Conservation (phyloP, 176 grass and related monocot species). For the Pharus latifolius region DNA sequence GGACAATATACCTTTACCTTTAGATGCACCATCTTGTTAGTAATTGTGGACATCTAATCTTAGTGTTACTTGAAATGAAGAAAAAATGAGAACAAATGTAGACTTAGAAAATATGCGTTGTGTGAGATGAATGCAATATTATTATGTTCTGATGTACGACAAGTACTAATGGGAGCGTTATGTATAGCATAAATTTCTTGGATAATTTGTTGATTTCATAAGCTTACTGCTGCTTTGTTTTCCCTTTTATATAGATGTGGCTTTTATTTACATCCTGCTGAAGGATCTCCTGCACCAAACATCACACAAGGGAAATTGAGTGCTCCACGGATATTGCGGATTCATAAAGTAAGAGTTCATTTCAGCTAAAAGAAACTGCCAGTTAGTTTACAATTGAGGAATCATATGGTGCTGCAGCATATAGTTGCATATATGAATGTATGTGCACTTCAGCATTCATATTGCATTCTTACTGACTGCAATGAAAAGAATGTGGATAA, state of each 20-base stretch:
- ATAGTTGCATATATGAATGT: too few relatives aligned
- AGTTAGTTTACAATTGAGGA: background rate
- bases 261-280: constrained; percentile 88
- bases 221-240: constrained; percentile 14
- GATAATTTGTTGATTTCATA: background rate
- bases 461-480: too few relatives aligned
- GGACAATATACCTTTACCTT: too few relatives aligned
- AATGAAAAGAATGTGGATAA: too few relatives aligned
- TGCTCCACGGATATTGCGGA: constrained; percentile 86
- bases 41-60: background rate
- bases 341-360: constrained; percentile 75
- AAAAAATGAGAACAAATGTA: background rate
- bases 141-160: too few relatives aligned
- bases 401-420: too few relatives aligned
- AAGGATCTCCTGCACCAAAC: constrained; percentile 70
- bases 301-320: constrained; percentile 89
- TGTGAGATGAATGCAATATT: background rate
- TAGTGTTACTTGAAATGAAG: background rate
- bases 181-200: background rate
- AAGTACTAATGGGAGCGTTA: background rate
- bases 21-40: too few relatives aligned
- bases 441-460: too few relatives aligned
- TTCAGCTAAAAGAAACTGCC: background rate
- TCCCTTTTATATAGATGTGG: constrained; percentile 57
- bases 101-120: background rate